Conservation (phyloP, 78 protist species). For the Dictyostelium intermedium region DNA sequence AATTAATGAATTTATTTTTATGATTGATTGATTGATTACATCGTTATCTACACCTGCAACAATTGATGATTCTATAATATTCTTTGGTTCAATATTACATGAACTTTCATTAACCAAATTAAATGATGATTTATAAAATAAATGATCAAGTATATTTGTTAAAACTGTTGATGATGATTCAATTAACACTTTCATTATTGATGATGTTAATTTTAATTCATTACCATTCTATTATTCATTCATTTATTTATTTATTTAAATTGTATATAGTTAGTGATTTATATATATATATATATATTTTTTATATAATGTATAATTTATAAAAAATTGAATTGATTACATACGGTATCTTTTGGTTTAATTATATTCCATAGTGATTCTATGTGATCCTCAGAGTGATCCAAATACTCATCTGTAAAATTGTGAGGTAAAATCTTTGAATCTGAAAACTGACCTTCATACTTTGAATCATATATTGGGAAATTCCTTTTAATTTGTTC, state of each 20-base stretch:
- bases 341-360: conserved; percentile 35
- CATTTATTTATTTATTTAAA: too few relatives aligned
- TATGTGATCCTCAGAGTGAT: not conserved
- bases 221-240: not conserved
- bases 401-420: conserved; percentile 16
- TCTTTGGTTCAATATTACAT: not conserved
- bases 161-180: not conserved
- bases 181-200: not conserved
- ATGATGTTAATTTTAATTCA: not conserved
- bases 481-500: not conserved
- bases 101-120: not conserved
- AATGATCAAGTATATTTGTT: not conserved
- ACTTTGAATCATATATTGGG: not conserved
- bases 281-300: not conserved
- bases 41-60: not conserved
- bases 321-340: not conserved
- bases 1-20: not conserved
- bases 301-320: not conserved
- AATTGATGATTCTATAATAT: conserved; percentile 1
- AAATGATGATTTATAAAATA: conserved; percentile 8
- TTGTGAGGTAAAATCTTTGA: conserved; percentile 3
- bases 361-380: not conserved
- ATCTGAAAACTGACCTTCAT: not conserved
- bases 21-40: not conserved
- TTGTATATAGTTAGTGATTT: too few relatives aligned